phyloP scores from a whole-genome alignment of 2,329 filamentous ascomycete genomes.

The Venturia oleaginea region DNA sequence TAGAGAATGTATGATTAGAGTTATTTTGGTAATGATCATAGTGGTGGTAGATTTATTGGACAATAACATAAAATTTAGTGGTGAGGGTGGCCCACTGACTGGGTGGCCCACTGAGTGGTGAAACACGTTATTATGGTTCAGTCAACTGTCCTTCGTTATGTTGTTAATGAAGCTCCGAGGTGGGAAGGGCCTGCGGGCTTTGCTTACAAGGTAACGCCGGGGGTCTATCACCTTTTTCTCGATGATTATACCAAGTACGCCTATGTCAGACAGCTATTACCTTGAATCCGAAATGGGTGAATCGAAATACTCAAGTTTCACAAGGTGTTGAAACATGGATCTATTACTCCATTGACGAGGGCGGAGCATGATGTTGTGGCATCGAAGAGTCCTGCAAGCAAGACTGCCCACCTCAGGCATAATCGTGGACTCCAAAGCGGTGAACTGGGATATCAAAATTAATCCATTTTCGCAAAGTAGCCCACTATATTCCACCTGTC shows the following conservation, averaged over 20 bases:
- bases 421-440: too few relatives aligned
- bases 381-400: constrained; percentile 1
- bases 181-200: constrained; percentile 11
- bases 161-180: neutral
- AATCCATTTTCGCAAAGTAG: too few relatives aligned
- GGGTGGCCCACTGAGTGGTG: too few relatives aligned
- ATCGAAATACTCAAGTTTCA: constrained; percentile 8
- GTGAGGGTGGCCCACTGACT: too few relatives aligned
- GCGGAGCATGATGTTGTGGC: constrained; percentile 5
- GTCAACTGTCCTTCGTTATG: too few relatives aligned
- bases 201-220: constrained; percentile 4
- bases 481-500: neutral
- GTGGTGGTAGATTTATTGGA: too few relatives aligned
- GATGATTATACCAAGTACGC: constrained; percentile 11
- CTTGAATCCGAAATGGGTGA: neutral
- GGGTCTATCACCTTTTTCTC: constrained; percentile 10
- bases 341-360: constrained; percentile 7
- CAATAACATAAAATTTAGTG: too few relatives aligned
- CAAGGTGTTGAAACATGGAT: constrained; percentile 9
- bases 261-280: constrained; percentile 3
- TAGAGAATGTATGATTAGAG: too few relatives aligned
- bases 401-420: neutral
- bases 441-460: too few relatives aligned
- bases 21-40: too few relatives aligned
- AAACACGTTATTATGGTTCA: too few relatives aligned